Percentiles rank a stretch among this genome's conserved stretches.
phyloP scores from a whole-genome alignment of 1,284 basidiomycete genomes.

The Cutaneotrichosporon sp. region DNA sequence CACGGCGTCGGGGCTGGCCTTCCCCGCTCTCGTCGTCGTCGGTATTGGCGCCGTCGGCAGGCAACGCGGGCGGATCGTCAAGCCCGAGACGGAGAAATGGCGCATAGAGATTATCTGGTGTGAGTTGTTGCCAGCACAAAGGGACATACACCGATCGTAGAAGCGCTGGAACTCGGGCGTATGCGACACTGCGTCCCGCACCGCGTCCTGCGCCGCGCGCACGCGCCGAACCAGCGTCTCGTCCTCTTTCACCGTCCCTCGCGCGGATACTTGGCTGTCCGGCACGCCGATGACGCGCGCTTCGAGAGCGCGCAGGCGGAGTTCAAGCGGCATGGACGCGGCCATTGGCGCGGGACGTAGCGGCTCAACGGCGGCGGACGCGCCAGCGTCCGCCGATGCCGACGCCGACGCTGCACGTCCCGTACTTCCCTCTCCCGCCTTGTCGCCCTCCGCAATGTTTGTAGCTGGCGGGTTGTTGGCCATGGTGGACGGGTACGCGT shows the following conservation, averaged over 20 bases:
- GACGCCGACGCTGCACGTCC: too few relatives aligned
- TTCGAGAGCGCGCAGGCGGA: constrained; percentile 39
- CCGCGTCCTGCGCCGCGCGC: constrained; percentile 16
- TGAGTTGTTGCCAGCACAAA: background rate
- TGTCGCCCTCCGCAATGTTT: too few relatives aligned
- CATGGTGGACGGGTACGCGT: too few relatives aligned
- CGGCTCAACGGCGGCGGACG: background rate
- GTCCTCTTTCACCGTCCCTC: background rate
- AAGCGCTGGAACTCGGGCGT: constrained; percentile 36
- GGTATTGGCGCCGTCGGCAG: background rate
- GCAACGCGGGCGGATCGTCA: background rate
- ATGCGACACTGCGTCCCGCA: constrained; percentile 22
- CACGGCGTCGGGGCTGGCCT: background rate
- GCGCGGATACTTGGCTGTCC: background rate
- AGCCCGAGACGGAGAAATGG: constrained; percentile 22
- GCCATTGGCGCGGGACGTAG: background rate
- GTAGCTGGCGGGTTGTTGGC: too few relatives aligned
- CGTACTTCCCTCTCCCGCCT: too few relatives aligned
- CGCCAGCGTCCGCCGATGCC: background rate
- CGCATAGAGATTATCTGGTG: constrained; percentile 31
- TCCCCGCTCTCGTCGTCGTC: background rate
- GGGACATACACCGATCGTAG: constrained; percentile 31
- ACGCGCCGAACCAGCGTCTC: constrained; percentile 20
- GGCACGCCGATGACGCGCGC: constrained; percentile 31
- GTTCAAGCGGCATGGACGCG: constrained; percentile 26